Percentiles rank a stretch among this genome's conserved stretches.
Evolutionary conservation across 306 rosid species (phyloP).

Genomic region (Fagus sylvatica): DNA sequence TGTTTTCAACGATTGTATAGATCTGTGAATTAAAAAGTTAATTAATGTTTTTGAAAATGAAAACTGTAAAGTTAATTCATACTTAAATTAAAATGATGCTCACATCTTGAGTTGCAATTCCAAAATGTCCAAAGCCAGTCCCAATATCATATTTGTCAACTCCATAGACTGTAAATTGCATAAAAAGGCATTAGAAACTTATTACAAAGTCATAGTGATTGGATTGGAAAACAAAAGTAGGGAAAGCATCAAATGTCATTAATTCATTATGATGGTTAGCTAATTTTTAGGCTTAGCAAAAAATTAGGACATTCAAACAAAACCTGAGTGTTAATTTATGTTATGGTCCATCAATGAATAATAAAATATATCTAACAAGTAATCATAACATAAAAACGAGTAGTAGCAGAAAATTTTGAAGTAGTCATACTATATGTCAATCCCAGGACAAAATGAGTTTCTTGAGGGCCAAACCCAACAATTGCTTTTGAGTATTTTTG

Average conservation of each 20-base stretch:
- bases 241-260: no score
- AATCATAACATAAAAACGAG: not conserved
- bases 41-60: not conserved
- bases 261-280: no score
- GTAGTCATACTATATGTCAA: constrained; percentile 72
- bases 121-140: constrained; percentile 93
- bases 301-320: no score
- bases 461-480: constrained; percentile 85
- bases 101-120: constrained; percentile 83
- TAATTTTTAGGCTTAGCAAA: no score
- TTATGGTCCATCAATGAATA: not conserved
- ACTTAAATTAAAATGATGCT: constrained; percentile 25
- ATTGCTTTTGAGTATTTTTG: constrained; percentile 88
- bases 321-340: no score
- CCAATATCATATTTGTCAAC: constrained; percentile 80
- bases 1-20: constrained; percentile 64
- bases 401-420: not conserved
- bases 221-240: no score
- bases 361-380: not conserved
- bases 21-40: constrained; percentile 43
- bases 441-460: constrained; percentile 76
- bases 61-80: not conserved
- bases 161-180: constrained; percentile 61
- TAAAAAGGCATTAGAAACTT: no score
- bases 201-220: no score